Evolutionary conservation across 192 early-diverging fungal genomes (phyloP).

Genomic region (Coemansia sp.): DNA sequence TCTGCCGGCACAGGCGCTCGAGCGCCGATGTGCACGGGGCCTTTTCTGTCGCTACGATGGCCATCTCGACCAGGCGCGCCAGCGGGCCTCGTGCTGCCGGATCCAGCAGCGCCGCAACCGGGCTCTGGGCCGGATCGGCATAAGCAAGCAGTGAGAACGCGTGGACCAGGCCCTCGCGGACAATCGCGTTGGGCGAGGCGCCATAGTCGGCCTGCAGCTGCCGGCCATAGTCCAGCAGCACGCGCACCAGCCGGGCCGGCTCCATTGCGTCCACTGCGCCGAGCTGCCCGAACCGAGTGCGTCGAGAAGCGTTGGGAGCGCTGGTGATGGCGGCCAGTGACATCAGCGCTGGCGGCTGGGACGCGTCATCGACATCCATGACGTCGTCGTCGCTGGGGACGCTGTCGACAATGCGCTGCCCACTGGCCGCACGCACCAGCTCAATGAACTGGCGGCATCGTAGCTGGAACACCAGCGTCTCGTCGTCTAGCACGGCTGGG

Average conservation of each 20-base stretch:
- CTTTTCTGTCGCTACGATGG: constrained; percentile 58
- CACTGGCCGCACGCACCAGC: constrained; percentile 55
- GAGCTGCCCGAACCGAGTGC: constrained; percentile 21
- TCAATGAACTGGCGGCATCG: constrained; percentile 85
- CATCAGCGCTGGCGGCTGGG: constrained; percentile 21
- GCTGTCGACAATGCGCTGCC: constrained; percentile 24
- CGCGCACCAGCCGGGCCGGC: constrained; percentile 31
- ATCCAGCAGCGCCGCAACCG: constrained; percentile 51
- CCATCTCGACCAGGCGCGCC: constrained; percentile 62
- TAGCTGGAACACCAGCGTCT: constrained; percentile 67
- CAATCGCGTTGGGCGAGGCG: constrained; percentile 25
- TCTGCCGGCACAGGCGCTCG: constrained; percentile 47
- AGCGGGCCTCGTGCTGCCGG: constrained; percentile 52
- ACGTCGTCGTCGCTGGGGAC: constrained; percentile 34
- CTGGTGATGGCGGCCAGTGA: constrained; percentile 33
- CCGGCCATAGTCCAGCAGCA: constrained; percentile 50
- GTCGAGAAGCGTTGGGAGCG: constrained; percentile 10
- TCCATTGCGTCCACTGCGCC: constrained; percentile 18
- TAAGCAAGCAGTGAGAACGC: constrained; percentile 71
- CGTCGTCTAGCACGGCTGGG: constrained; percentile 62
- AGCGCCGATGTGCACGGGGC: constrained; percentile 54
- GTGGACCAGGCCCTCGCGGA: constrained; percentile 52
- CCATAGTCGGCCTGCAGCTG: constrained; percentile 55
- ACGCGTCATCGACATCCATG: constrained; percentile 53
- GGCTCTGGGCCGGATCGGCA: constrained; percentile 51